Conservation (phyloP, 805 yeast species). For the Yamadazyma sp. region DNA sequence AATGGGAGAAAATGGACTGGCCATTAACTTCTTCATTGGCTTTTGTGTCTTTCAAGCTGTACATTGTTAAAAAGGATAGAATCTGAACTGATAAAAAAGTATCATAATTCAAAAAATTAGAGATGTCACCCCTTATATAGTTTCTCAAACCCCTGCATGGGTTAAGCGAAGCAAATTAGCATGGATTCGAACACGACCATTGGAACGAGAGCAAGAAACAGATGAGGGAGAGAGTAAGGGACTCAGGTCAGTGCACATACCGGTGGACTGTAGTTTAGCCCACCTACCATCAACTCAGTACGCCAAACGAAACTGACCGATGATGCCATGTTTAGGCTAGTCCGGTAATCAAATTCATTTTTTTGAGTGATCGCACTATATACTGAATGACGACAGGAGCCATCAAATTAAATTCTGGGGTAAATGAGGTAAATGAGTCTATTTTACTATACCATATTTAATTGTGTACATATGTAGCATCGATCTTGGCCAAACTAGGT, state of each 20-base stretch:
- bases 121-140: constrained; percentile 12
- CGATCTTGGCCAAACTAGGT: constrained; percentile 75
- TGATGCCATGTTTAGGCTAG: too few relatives aligned
- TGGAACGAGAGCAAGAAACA: not conserved
- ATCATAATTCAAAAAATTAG: constrained; percentile 1
- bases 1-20: constrained; percentile 16
- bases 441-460: too few relatives aligned
- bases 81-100: not conserved
- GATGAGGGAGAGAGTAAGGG: not conserved
- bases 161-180: constrained; percentile 1
- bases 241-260: too few relatives aligned
- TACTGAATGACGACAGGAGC: not conserved
- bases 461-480: constrained; percentile 69
- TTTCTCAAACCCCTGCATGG: constrained; percentile 5
- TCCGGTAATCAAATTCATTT: too few relatives aligned
- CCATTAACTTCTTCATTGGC: constrained; percentile 14
- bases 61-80: constrained; percentile 7
- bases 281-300: too few relatives aligned
- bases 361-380: not conserved
- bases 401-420: too few relatives aligned
- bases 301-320: too few relatives aligned
- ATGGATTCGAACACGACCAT: too few relatives aligned
- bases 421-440: not conserved
- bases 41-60: constrained; percentile 9
- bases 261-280: too few relatives aligned